Conservation (phyloP, 1,284 basidiomycete species). For the Moesziomyces sp. region DNA sequence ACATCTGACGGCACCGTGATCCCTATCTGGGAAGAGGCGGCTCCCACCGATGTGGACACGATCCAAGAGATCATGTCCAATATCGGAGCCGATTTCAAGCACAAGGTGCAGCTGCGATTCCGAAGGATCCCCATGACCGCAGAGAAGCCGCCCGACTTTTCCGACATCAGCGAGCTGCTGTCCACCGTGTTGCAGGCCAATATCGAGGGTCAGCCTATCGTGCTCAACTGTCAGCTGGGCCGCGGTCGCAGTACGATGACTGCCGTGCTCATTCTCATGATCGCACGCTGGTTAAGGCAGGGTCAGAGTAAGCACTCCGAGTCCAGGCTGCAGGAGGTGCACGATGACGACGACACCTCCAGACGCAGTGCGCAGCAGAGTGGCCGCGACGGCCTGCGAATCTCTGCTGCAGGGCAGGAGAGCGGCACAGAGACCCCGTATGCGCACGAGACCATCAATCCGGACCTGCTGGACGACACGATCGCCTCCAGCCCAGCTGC, state of each 20-base stretch:
- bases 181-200: conserved; percentile 82
- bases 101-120: conserved; percentile 77
- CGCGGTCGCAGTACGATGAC: conserved; percentile 91
- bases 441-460: conserved; percentile 32
- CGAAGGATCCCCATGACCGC: conserved; percentile 88
- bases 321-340: conserved; percentile 23
- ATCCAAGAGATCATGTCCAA: conserved; percentile 87
- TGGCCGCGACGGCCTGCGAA: conserved; percentile 16
- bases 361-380: background rate
- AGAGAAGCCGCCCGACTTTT: conserved; percentile 70
- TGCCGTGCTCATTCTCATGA: conserved; percentile 85
- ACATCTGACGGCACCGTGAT: conserved; percentile 86
- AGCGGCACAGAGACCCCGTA: conserved; percentile 24
- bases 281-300: conserved; percentile 80
- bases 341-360: conserved; percentile 11
- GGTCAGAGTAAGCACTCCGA: conserved; percentile 64
- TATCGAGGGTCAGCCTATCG: conserved; percentile 79
- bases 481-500: conserved; percentile 1
- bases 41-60: conserved; percentile 80
- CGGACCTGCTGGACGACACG: conserved; percentile 29
- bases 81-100: conserved; percentile 46
- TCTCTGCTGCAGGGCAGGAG: conserved; percentile 17
- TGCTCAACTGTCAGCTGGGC: conserved; percentile 96
- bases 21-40: conserved; percentile 94
- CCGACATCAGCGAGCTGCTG: conserved; percentile 73